Evolutionary conservation across 164 flowering plant species (phyloP), one percentile per base, ranked within the genome.

Genomic region (Kalanchoe fedtschenkoi): DNA sequence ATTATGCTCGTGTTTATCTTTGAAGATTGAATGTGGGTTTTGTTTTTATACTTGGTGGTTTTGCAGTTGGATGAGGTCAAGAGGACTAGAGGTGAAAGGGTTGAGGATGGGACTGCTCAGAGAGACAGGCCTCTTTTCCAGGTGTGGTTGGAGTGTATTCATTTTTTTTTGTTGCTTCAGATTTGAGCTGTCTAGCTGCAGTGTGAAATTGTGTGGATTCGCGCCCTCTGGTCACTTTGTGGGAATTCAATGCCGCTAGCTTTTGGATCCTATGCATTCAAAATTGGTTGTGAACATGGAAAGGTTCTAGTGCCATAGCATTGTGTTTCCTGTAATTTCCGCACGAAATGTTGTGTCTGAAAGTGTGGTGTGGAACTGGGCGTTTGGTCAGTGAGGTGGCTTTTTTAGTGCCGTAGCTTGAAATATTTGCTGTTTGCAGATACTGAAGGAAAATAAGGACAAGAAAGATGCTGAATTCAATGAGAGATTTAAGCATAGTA

Each of bases 21-120:
- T 26, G 22, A 42, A 24, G 9, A 21, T 8, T 15, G 24, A 30
- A 44, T 16, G 22, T 13, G 19, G 35, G 51, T 14, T 41, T 21
- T 62, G 29, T 19, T 1, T 19, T 44, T 4, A 14, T 13, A 19
- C 11, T 64, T 55, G 51, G 26, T 55, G 46, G 19, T 16, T 60
- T 67, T 38, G 74, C 86, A 93, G 99, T 76, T 90, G 74, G 88
- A 80, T 43, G 77, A 81, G 69, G 71, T 91, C 1, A 86, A 81
- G 85, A 79, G 65, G 78, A 41, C 72, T 13, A 79, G 99, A 53
- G 97, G 99, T 22, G 87, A 82, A 66, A 71, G 97, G 29, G 75
- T 76, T 29, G 99, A 93, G 1, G 99, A 93, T 68, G 99, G 99
- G 19, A 90, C 97, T 64, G 95, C 96, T 19, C 92, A 86, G 70